Base-by-base conservation (phyloP, 2,329 filamentous ascomycete species). In the Calonectria pseudoturangicola region DNA sequence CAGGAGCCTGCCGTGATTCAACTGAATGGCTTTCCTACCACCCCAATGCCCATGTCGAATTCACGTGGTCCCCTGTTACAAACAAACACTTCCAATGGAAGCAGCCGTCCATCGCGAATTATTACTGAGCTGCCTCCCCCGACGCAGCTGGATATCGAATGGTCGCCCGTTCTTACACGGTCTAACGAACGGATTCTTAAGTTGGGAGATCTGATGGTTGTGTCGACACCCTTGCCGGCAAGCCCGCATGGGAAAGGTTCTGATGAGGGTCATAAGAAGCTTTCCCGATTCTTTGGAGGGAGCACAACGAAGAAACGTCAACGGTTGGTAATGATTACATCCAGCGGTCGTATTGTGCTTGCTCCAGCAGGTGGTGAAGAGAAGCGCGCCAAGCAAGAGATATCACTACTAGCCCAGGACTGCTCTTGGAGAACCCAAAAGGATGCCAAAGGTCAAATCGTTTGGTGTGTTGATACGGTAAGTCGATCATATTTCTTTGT, bases 91-190 rank as follows among this genome's bases (percentile, higher is more conserved):
- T 81, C 82, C 2, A 90, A 89, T 66, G 87, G 87, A 43, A 82
- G 84, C 41, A 85, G 87, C 30, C 88, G 95, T 68, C 93, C 95
- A 39, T 90, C 94, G 2, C 89, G 95, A 73, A 92, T 98, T 73
- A 97, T 99, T 73, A 98, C 97, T 1, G 97, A 99, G 83, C 89
- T 99, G 12, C 95, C 97, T 18, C 96, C 97, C n/a, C 97, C 97
- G 0, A 98, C 94, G 64, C 97, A 98, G 83, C 88, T 99, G 30
- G 97, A 99, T 81, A 98, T 99, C 70, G 97, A 99, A 84, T 99
- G 97, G 97, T 98, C 96, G 0, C 97, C 97, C 0, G 96, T 99
- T 5, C 87, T 99, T 68, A 98, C 94, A 12, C 92, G 93, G 80
- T 93, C 92, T 72, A 98, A 98, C 81, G 97, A 99, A 84, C 92